Evolutionary conservation across 345 rosid species (phyloP), one percentile per base, ranked within the genome.

Genomic region (Barbarea vulgaris): DNA sequence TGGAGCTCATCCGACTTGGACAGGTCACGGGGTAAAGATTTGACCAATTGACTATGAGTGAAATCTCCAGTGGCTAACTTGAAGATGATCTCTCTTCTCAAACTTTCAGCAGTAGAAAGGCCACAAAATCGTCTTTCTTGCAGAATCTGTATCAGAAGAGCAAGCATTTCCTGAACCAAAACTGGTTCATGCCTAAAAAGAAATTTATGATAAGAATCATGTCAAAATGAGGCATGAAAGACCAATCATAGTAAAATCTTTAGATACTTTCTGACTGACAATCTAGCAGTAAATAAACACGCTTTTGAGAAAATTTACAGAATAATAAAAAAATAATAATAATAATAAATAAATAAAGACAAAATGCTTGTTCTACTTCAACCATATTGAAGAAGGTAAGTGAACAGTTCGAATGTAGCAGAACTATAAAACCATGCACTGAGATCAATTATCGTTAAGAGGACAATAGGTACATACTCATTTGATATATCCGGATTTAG

Each of bases 111-210:
- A 47, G 84, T 78, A 55, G 81, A 82, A 66, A 82, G 73, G 70
- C 99, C 98, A 77, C 91, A 92, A 80, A 92, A 92, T 62, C 89
- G 84, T 82, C 99, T 86, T 85, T 95, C 99, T 83, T 87, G 94
- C 70, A 95, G 77, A 47, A 95, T 85, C 82, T 95, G 99, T 73
- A 92, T 77, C 28, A 95, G 79, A 75, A 95, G 88, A 70, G 81
- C 83, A 75, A 95, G 93, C 99, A 95, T 90, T 83, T 92, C 96
- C 80, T 85, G 86, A 63, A 88, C 87, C 57, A 95, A 83, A 83
- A 85, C 86, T 53, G 93, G 87, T 78, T 95, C 98, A 66, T 85
- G 89, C 87, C 99, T 95, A 89, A 75, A 73, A 73, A 74, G 13
- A 46, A 53, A 19, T 42, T 50, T 41, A 53, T 41, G 33, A 53